Evolutionary conservation across 2,329 filamentous ascomycete species (phyloP), one percentile per base, ranked within the genome.

Genomic region (Dactylellina parvicollis): DNA sequence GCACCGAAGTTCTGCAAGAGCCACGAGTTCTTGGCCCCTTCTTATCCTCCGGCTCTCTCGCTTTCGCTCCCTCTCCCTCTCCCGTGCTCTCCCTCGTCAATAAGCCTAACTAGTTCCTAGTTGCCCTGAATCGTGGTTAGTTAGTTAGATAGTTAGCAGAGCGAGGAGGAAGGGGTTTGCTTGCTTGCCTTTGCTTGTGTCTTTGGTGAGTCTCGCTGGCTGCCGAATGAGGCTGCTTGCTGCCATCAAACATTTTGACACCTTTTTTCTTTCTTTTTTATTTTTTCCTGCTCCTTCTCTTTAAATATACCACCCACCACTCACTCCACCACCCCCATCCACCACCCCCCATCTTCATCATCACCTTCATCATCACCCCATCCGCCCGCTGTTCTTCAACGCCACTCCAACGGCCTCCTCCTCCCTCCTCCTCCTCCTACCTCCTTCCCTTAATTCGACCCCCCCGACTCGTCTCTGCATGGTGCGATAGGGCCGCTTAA

Each of bases 141-240:
- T 55, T 20, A 22, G 20, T 44, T 22, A 28, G 24, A 10, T 14
- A 10, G 38, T 9, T 24, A 20, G 38, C 24, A 36, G 16, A 57
- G 20, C n/a, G 22, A 44, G 38, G 40, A 42, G 38, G 22, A n/a
- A 36, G 34, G 42, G 55, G 38, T 18, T 16, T 44, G 47, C 36
- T 44, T 44, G 59, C 59, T 64, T 64, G 59, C 54, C 46, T 38
- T 26, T 62, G 38, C 46, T 64, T 62, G 57, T 36, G 44, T n/a
- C 32, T 46, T 47, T 42, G 47, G n/a, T n/a, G n/a, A n/a, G n/a
- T n/a, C n/a, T n/a, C 60, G 56, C 60, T 49, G 55, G 62, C n/a
- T n/a, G 52, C 52, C 32, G 54, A 67, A 67, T 67, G 52, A 38
- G 54, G 62, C 52, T 67, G 40, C 30, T 40, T 28, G 44, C 49